A percentile compares a stretch with the other conserved stretches of the same genome.
These are phyloP conservation scores for Apiospora saccharicola DNA, from an alignment of 2,329 filamentous ascomycete genomes.

Conservation along the genomic window DNA sequence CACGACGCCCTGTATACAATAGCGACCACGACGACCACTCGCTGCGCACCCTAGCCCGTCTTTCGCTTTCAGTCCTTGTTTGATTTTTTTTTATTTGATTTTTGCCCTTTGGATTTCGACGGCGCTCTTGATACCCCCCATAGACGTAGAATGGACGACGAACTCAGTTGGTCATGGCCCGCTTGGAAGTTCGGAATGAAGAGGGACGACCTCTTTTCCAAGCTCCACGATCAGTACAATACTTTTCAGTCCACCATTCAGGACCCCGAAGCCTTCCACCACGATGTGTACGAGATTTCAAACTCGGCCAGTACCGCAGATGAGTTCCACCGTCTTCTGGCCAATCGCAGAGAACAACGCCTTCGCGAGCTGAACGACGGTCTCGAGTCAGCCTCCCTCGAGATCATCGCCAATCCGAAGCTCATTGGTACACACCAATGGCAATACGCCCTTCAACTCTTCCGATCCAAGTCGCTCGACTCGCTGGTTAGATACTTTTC, in stretches of 20 bases:
- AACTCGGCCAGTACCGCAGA: slow-evolving; percentile 56
- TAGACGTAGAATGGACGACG: slow-evolving; percentile 57
- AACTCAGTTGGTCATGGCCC: slow-evolving; percentile 61
- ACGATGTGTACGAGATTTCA: slow-evolving; percentile 67
- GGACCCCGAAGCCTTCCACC: slow-evolving; percentile 67
- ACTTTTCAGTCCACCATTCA: slow-evolving; percentile 63
- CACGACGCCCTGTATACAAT: slow-evolving; percentile 13
- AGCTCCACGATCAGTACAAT: slow-evolving; percentile 67
- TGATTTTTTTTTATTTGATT: background rate
- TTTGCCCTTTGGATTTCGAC: slow-evolving; percentile 13
- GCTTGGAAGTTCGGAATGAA: slow-evolving; percentile 71
- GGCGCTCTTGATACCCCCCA: slow-evolving; percentile 23
- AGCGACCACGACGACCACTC: slow-evolving; percentile 16
- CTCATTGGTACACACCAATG: slow-evolving; percentile 67
- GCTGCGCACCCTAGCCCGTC: background rate
- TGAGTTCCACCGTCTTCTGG: slow-evolving; percentile 63
- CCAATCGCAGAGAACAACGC: slow-evolving; percentile 60
- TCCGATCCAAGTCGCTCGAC: slow-evolving; percentile 65
- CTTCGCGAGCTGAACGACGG: slow-evolving; percentile 62
- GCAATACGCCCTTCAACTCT: slow-evolving; percentile 65
- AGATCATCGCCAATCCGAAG: slow-evolving; percentile 67
- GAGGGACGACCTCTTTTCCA: slow-evolving; percentile 64
- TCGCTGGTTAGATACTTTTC: slow-evolving; percentile 67
- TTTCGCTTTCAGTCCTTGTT: slow-evolving; percentile 8
- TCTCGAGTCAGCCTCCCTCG: slow-evolving; percentile 64